phyloP scores from a whole-genome alignment of 139 green algal genomes.

The Micromonas commoda region DNA sequence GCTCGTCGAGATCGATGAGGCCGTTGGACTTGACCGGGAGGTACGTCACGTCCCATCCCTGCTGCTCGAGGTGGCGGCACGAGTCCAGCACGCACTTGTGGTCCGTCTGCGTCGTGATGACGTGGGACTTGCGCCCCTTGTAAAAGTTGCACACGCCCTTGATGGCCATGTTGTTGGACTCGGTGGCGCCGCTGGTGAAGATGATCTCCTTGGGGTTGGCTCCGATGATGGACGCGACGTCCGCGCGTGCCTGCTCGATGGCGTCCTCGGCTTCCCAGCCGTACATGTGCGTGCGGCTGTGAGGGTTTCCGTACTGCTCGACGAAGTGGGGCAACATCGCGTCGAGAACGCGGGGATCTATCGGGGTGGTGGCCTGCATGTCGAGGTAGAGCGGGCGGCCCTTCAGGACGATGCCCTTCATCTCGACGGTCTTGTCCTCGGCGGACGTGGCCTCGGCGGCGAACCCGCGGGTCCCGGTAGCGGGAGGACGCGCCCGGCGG shows the following conservation, averaged over 20 bases:
- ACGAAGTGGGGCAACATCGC: slow-evolving; percentile 93
- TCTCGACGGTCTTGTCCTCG: slow-evolving; percentile 45
- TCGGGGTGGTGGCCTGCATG: slow-evolving; percentile 91
- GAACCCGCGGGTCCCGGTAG: no score
- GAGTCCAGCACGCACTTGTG: slow-evolving; percentile 99
- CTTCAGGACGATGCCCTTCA: slow-evolving; percentile 83
- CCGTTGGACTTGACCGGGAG: slow-evolving; percentile 82
- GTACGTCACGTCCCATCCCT: slow-evolving; percentile 78
- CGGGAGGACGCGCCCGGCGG: not conserved
- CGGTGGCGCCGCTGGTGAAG: slow-evolving; percentile 94
- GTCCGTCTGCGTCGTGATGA: slow-evolving; percentile 95
- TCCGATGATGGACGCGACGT: slow-evolving; percentile 80
- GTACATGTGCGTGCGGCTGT: slow-evolving; percentile 94
- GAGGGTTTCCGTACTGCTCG: slow-evolving; percentile 93
- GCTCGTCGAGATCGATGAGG: slow-evolving; percentile 70
- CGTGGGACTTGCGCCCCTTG: slow-evolving; percentile 71
- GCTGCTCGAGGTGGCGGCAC: slow-evolving; percentile 80
- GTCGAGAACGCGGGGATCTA: slow-evolving; percentile 92
- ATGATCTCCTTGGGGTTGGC: slow-evolving; percentile 96
- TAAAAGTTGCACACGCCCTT: slow-evolving; percentile 95
- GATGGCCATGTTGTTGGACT: slow-evolving; percentile 96
- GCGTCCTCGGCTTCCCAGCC: slow-evolving; percentile 94
- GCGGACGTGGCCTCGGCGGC: no score
- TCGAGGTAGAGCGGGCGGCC: slow-evolving; percentile 92
- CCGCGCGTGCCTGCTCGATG: slow-evolving; percentile 73